A percentile compares a stretch with the other conserved stretches of the same genome.
These are phyloP conservation scores for Uncinocarpus reesii DNA, from an alignment of 2,329 filamentous ascomycete genomes.

Conservation along the genomic window DNA sequence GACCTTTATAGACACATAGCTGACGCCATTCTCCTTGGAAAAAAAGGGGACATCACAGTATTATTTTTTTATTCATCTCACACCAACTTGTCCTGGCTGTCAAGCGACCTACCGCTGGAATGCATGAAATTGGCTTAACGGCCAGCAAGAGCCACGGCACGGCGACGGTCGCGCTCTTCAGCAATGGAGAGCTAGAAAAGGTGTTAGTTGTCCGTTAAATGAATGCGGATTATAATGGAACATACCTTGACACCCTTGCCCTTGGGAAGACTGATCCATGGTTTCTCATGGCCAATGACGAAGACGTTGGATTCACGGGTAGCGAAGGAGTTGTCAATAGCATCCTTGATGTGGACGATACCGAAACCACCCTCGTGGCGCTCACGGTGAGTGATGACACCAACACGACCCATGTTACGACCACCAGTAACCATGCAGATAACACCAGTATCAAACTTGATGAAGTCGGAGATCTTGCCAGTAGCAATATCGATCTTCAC, in stretches of 20 bases:
- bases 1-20: slow-evolving; percentile 2
- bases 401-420: slow-evolving; percentile 99
- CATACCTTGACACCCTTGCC: slow-evolving; percentile 94
- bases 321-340: slow-evolving; percentile 99
- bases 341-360: slow-evolving; percentile 99
- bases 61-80: slow-evolving; percentile 7
- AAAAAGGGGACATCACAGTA: slow-evolving; percentile 4
- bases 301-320: slow-evolving; percentile 99
- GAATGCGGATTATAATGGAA: too few species aligned
- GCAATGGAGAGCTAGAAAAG: slow-evolving; percentile 69
- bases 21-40: slow-evolving; percentile 9
- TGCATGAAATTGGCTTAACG: slow-evolving; percentile 30
- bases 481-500: slow-evolving; percentile 97
- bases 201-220: too few species aligned
- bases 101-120: slow-evolving; percentile 6
- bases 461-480: slow-evolving; percentile 96
- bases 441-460: slow-evolving; percentile 97
- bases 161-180: slow-evolving; percentile 97
- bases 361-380: slow-evolving; percentile 99
- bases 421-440: slow-evolving; percentile 98
- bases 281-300: slow-evolving; percentile 96
- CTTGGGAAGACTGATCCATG: slow-evolving; percentile 99
- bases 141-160: slow-evolving; percentile 53
- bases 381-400: slow-evolving; percentile 99
- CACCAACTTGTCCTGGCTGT: neutral